These are phyloP conservation scores for Solanum gracilifrons DNA, from an alignment of 257 asterid species.

Conservation along the genomic window DNA sequence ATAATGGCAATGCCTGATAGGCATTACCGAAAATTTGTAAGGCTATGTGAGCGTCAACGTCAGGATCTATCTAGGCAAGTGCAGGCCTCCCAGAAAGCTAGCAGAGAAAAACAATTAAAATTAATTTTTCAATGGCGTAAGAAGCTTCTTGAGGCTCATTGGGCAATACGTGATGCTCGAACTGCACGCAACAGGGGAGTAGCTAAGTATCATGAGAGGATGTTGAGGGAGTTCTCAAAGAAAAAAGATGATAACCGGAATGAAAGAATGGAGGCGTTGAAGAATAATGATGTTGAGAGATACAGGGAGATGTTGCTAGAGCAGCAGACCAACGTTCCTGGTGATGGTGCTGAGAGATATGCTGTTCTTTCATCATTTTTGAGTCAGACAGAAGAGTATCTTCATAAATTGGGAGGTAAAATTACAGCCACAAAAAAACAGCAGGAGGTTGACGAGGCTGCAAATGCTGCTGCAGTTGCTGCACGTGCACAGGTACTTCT, in stretches of 20 bases:
- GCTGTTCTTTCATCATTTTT: constrained; percentile 89
- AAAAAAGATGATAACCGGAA: constrained; percentile 78
- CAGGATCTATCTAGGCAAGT: constrained; percentile 91
- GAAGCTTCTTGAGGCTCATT: constrained; percentile 96
- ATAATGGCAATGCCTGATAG: constrained; percentile 99
- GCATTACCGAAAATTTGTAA: constrained; percentile 83
- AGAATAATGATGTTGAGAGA: constrained; percentile 96
- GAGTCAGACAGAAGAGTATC: constrained; percentile 93
- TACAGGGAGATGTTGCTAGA: constrained; percentile 97
- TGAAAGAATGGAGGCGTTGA: constrained; percentile 97
- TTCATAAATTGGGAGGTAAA: constrained; percentile 78
- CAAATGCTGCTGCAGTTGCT: constrained; percentile 70
- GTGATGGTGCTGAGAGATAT: constrained; percentile 98
- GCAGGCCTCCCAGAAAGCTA: constrained; percentile 74
- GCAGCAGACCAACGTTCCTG: constrained; percentile 74
- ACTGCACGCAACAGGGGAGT: constrained; percentile 97
- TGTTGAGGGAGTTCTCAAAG: constrained; percentile 95
- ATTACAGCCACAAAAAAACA: constrained; percentile 91
- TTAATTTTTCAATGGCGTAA: constrained; percentile 95
- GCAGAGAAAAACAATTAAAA: constrained; percentile 87
- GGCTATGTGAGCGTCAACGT: constrained; percentile 98
- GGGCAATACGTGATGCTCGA: constrained; percentile 98
- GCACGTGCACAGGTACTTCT: constrained; percentile 77
- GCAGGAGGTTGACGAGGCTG: constrained; percentile 99
- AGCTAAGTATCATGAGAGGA: constrained; percentile 94